These are phyloP conservation scores for Yamadazyma nakazawae DNA, from an alignment of 805 yeast genomes.

Conservation along the genomic window DNA sequence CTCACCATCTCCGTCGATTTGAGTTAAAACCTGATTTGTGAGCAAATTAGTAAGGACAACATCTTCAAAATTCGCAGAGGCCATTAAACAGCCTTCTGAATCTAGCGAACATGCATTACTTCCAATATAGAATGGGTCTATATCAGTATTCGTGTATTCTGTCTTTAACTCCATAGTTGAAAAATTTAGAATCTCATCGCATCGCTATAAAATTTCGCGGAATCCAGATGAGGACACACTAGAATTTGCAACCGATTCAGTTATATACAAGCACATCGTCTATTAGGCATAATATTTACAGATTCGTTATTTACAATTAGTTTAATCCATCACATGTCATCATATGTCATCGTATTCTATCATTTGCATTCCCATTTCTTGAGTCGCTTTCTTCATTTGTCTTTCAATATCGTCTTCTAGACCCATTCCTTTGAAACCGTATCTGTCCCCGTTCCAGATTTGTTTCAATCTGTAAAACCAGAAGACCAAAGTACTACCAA, in stretches of 20 bases:
- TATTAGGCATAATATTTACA: background rate
- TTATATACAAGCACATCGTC: too few species aligned
- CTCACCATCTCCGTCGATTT: slow-evolving; percentile 82
- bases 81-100: slow-evolving; percentile 58
- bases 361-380: slow-evolving; percentile 38
- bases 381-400: slow-evolving; percentile 41
- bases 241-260: background rate
- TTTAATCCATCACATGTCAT: background rate
- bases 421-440: slow-evolving; percentile 33
- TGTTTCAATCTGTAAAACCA: slow-evolving; percentile 31
- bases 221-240: background rate
- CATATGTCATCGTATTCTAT: slow-evolving; percentile 1
- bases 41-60: slow-evolving; percentile 63
- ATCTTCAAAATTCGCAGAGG: slow-evolving; percentile 79
- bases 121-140: slow-evolving; percentile 86
- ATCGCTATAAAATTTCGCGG: slow-evolving; percentile 2
- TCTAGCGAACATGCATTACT: slow-evolving; percentile 73
- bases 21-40: slow-evolving; percentile 55
- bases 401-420: slow-evolving; percentile 46
- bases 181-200: slow-evolving; percentile 7
- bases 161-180: slow-evolving; percentile 30
- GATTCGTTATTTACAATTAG: background rate
- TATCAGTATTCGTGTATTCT: slow-evolving; percentile 43
- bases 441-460: slow-evolving; percentile 27
- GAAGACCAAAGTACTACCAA: slow-evolving; percentile 32